Conservation (phyloP, 805 yeast genomes). For the Candida palmyrensis region DNA sequence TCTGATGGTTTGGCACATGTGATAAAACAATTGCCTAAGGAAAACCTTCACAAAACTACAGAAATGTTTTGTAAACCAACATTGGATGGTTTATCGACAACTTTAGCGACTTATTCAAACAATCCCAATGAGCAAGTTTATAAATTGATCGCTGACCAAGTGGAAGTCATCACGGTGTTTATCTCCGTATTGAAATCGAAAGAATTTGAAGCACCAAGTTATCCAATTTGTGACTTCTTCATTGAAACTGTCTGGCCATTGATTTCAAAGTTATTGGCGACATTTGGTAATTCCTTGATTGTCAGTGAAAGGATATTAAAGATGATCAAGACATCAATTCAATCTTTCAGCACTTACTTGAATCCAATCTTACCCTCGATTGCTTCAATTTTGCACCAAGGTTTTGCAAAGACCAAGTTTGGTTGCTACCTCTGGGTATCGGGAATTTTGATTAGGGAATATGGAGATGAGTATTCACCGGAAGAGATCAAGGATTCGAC, state of each 20-base stretch:
- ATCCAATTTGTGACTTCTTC: constrained; percentile 50
- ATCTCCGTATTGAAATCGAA: constrained; percentile 51
- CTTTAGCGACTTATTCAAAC: constrained; percentile 11
- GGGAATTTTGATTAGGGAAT: constrained; percentile 75
- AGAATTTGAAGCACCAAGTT: constrained; percentile 29
- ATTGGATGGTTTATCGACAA: constrained; percentile 38
- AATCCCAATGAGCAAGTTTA: constrained; percentile 25
- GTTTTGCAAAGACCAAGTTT: constrained; percentile 60
- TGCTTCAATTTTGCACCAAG: constrained; percentile 61
- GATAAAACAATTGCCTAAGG: constrained; percentile 54
- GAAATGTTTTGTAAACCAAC: constrained; percentile 67
- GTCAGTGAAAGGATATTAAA: constrained; percentile 76
- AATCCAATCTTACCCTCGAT: constrained; percentile 57
- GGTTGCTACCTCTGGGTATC: constrained; percentile 92
- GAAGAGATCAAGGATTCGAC: constrained; percentile 52
- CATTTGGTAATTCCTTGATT: constrained; percentile 53
- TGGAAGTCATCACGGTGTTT: constrained; percentile 64
- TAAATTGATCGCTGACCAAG: constrained; percentile 57
- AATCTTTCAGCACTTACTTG: constrained; percentile 54
- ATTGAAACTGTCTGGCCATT: constrained; percentile 58
- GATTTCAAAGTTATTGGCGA: constrained; percentile 41
- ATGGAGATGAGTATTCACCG: constrained; percentile 49
- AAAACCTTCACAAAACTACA: constrained; percentile 47
- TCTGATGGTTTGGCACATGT: constrained; percentile 90
- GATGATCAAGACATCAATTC: constrained; percentile 59